Evolutionary conservation across 176 grass and related monocot species (phyloP), one percentile per base, ranked within the genome.

Genomic region (Poa annua): DNA sequence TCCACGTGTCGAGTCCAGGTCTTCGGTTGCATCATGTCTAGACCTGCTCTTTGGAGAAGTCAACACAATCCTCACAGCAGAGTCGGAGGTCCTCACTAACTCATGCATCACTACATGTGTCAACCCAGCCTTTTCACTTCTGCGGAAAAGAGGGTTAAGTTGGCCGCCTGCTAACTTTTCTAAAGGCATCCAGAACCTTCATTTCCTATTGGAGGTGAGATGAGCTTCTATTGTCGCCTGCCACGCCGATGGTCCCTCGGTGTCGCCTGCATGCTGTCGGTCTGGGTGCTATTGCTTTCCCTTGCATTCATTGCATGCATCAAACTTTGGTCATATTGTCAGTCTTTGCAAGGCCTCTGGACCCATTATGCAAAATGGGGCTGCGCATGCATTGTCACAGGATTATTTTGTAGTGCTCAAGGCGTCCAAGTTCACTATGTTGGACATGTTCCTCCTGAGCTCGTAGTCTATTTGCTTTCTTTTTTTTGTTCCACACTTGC

Each of bases 51-150:
- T 90, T 73, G 80, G 80, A 80, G 88, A 68, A 83, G 80, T 84
- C 85, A 60, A 68, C 2, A 63, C 4, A 63, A 76, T 90, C 80
- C 81, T 80, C 79, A 25, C 76, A 80, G 85, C 85, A 90, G 88
- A 80, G 84, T 90, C 76, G 21, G 79, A 88, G 86, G 89, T 91
- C n/a, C 82, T 82, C 74, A 88, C 90, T 92, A 89, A 92, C 86
- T 91, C 72, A 83, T 88, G 86, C 83, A 86, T 88, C 86, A 82
- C 53, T 88, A 92, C 83, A 85, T 86, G 80, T 80, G 85, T 90
- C 85, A 87, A 57, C 85, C 84, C 60, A 7, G 60, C 68, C 80
- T 84, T 80, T 68, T 78, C 80, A 79, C 84, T 16, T 80, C 19
- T 14, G 80, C 1, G 61, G 19, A 87, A 83, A 83, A 61, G 80